Base-by-base conservation (phyloP, 2,329 filamentous ascomycete species). In the Metarhizium rileyi region DNA sequence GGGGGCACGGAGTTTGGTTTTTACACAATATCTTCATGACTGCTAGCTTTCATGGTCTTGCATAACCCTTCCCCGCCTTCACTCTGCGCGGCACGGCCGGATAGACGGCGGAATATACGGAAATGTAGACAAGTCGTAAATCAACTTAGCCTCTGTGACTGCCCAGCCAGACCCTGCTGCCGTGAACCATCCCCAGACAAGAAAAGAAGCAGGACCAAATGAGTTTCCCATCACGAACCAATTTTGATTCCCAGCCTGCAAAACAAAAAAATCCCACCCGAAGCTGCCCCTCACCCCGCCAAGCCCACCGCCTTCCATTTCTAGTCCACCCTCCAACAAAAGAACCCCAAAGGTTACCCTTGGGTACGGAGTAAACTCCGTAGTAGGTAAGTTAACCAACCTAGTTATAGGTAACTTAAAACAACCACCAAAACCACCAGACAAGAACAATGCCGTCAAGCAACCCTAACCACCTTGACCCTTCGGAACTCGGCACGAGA, bases 401-500 rank as follows among this genome's bases (percentile, higher is more conserved):
- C 33, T 4, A 28, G 30, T 10, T n/a, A 4, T 14, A 33, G 16
- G 16, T 33, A 12, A 14, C 7, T 5, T 14, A 38, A 38, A 2
- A 20, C 6, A 20, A 8, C n/a, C 5, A 38, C 18, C n/a, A 20
- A 38, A 20, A 8, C 18, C 18, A 38, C 2, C 33, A 36, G 27
- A 28, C 27, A 28, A 28, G 27, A 10, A 28, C 6, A 5, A 36
- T 5, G 16, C 52, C 52, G 50, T 61, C 59, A 62, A 42, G 60
- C 33, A 36, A 53, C 22, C 30, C n/a, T 6, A 40, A 9, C 48
- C 48, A 86, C 59, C 82, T 95, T 25, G 78, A 86, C 56, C 87
- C 90, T 18, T 95, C 74, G 63, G 70, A 78, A 65, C 79, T 97
- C 27, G 91, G 91, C 46, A 95, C 89, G 27, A 95, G 89, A 69